phyloP scores from a whole-genome alignment of 257 asterid genomes.

The Verbena officinalis region DNA sequence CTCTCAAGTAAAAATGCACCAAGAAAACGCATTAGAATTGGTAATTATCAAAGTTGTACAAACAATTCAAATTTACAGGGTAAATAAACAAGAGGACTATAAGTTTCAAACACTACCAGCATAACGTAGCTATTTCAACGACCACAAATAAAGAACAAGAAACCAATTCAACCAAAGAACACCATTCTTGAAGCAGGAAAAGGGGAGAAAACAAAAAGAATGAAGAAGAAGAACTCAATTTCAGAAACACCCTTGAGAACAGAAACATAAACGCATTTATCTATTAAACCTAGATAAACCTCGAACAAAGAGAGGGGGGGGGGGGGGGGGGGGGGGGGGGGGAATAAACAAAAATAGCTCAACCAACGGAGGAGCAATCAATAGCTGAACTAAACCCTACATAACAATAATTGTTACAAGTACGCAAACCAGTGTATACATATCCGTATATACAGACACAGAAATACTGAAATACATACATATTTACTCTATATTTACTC shows the following conservation, averaged over 20 bases:
- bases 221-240: background rate
- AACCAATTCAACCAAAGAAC: constrained; percentile 8
- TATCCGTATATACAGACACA: background rate
- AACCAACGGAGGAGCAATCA: background rate
- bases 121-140: background rate
- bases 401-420: background rate
- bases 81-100: background rate
- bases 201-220: background rate
- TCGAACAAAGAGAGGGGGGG: constrained; percentile 5
- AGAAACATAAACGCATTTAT: constrained; percentile 12
- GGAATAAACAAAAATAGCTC: background rate
- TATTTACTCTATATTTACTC: background rate
- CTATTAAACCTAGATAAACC: constrained; percentile 6
- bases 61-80: background rate
- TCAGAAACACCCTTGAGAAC: background rate
- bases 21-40: background rate
- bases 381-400: constrained; percentile 34
- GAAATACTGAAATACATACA: background rate
- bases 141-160: background rate
- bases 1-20: constrained; percentile 4
- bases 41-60: background rate
- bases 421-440: constrained; percentile 19
- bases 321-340: background rate
- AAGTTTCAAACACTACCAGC: background rate
- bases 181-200: constrained; percentile 3